phyloP scores from a whole-genome alignment of 192 early-diverging fungal species.

The Linnemannia schmuckeri region DNA sequence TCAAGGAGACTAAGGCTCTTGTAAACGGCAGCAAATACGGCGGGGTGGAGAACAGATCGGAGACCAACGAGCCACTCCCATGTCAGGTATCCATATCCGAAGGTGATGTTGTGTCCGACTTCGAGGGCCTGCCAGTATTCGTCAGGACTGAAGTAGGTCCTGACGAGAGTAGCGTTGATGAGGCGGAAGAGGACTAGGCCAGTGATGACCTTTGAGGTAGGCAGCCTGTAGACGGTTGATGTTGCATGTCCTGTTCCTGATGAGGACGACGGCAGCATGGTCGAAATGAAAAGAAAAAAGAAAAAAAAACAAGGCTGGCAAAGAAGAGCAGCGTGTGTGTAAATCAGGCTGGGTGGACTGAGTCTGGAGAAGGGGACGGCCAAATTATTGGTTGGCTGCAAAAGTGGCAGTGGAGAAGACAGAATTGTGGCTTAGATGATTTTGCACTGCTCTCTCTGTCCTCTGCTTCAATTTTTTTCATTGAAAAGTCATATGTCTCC shows the following conservation, averaged over 20 bases:
- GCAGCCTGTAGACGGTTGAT: neutral
- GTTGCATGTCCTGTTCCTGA: neutral
- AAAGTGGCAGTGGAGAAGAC: neutral
- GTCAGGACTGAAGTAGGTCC: constrained; percentile 93
- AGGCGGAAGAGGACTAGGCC: constrained; percentile 70
- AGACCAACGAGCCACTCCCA: constrained; percentile 94
- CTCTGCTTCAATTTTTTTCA: neutral
- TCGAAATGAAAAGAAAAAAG: neutral
- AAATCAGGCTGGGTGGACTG: neutral
- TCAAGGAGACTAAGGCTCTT: constrained; percentile 67
- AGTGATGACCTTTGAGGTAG: constrained; percentile 25
- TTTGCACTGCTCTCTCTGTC: neutral
- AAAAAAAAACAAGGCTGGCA: neutral
- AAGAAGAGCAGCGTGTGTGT: neutral
- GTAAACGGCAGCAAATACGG: constrained; percentile 86
- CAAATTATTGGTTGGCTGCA: neutral
- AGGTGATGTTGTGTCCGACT: constrained; percentile 87
- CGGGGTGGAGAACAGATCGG: constrained; percentile 86
- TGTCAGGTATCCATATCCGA: constrained; percentile 92
- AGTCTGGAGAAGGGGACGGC: neutral
- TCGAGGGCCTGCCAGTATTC: constrained; percentile 98
- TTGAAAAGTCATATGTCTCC: neutral
- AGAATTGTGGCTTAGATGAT: neutral
- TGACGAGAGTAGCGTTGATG: constrained; percentile 69
- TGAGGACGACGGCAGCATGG: neutral